phyloP scores from a whole-genome alignment of 768 basidiomycete species.

The Glaciozyma martinii region DNA sequence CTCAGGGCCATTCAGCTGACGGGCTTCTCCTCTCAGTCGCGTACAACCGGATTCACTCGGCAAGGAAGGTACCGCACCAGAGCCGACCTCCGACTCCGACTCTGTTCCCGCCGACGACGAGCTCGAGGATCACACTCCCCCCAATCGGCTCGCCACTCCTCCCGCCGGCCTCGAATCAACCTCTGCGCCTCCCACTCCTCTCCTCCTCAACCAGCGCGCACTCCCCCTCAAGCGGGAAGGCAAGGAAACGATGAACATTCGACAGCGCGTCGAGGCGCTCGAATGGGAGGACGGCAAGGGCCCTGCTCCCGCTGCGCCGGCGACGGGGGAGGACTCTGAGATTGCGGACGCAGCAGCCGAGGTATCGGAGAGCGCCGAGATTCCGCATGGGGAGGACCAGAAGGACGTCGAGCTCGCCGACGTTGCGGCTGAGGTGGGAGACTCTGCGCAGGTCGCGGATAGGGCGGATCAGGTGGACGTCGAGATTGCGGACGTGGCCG shows the following conservation, averaged over 20 bases:
- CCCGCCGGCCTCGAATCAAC: background rate
- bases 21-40: background rate
- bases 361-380: background rate
- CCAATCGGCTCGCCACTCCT: background rate
- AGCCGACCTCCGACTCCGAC: background rate
- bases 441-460: background rate
- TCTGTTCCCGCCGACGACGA: slow-evolving; percentile 1
- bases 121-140: background rate
- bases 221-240: slow-evolving; percentile 12
- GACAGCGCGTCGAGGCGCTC: slow-evolving; percentile 28
- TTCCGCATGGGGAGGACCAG: background rate
- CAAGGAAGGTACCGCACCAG: background rate
- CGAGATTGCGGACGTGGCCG: slow-evolving; percentile 1
- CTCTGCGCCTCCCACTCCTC: slow-evolving; percentile 1
- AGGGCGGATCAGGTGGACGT: background rate
- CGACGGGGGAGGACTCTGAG: slow-evolving; percentile 2
- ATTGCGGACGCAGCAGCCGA: background rate
- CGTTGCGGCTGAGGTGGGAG: slow-evolving; percentile 2
- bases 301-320: background rate
- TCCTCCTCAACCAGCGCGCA: background rate
- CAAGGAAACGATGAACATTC: slow-evolving; percentile 26
- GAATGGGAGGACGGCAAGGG: slow-evolving; percentile 10
- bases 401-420: slow-evolving; percentile 4
- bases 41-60: background rate
- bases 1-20: background rate